Conservation (phyloP, 2,329 filamentous ascomycete species). For the Trichoderma hamatum region DNA sequence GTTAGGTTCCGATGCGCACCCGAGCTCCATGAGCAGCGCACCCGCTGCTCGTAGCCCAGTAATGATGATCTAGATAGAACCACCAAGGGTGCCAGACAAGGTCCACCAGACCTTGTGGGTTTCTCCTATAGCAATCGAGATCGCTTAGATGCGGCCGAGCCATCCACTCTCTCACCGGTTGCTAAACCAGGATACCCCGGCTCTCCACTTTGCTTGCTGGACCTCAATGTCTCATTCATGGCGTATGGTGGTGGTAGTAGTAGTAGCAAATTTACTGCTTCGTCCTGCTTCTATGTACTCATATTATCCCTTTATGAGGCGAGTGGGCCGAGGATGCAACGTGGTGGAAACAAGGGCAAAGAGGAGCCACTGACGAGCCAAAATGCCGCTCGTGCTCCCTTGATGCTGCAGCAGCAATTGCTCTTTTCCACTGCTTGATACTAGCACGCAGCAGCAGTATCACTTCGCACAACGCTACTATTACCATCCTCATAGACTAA, state of each 20-base stretch:
- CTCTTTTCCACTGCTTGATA: not conserved
- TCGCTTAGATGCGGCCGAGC: constrained; percentile 14
- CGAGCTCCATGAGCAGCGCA: constrained; percentile 16
- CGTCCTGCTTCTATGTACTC: not conserved
- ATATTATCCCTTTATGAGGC: not conserved
- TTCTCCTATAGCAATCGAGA: constrained; percentile 14
- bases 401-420: too few relatives aligned
- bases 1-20: constrained; percentile 9
- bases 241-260: too few relatives aligned
- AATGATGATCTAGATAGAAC: constrained; percentile 5
- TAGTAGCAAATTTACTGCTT: not conserved
- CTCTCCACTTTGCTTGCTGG: not conserved
- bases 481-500: not conserved
- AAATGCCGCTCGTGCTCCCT: not conserved
- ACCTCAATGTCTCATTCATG: not conserved
- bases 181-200: not conserved
- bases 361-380: not conserved
- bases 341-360: not conserved
- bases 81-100: not conserved
- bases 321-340: constrained; percentile 5
- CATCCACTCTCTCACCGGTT: not conserved
- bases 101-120: not conserved
- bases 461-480: not conserved
- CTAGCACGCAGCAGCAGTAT: not conserved
- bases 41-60: constrained; percentile 18